Evolutionary conservation across 2,329 filamentous ascomycete species (phyloP).

Genomic region (Fusarium xylarioides): DNA sequence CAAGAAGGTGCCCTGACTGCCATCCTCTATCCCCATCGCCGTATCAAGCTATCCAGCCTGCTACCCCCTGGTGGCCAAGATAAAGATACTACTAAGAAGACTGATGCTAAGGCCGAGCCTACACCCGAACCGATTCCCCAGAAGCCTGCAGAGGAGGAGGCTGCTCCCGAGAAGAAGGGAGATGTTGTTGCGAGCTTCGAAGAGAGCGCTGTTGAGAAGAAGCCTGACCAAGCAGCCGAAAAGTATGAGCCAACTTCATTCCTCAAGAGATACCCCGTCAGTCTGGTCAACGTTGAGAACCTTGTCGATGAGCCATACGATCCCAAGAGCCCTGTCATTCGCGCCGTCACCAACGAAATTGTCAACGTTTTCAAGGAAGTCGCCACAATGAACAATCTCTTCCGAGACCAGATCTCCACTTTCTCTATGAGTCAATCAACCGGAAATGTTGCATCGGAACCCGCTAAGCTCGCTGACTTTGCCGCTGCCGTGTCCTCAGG

Average conservation of each 20-base stretch:
- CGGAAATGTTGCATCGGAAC: constrained; percentile 94
- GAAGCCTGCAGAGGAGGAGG: constrained; percentile 63
- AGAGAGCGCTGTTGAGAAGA: constrained; percentile 74
- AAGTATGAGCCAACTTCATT: constrained; percentile 90
- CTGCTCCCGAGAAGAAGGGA: constrained; percentile 75
- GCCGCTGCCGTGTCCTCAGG: constrained; percentile 96
- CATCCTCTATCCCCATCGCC: constrained; percentile 93
- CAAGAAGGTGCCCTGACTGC: constrained; percentile 88
- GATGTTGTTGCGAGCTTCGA: constrained; percentile 98
- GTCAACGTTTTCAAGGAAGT: constrained; percentile 99
- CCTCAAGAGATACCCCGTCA: constrained; percentile 89
- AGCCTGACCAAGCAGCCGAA: constrained; percentile 58
- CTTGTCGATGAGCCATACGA: constrained; percentile 88
- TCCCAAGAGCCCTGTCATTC: constrained; percentile 86
- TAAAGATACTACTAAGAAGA: constrained; percentile 59
- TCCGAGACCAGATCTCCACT: constrained; percentile 96
- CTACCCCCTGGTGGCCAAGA: constrained; percentile 72
- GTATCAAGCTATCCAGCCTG: constrained; percentile 88
- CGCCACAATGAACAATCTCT: constrained; percentile 90
- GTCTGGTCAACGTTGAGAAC: constrained; percentile 95
- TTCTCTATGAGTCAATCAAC: constrained; percentile 96
- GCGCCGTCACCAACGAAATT: constrained; percentile 95
- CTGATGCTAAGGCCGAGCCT: constrained; percentile 59
- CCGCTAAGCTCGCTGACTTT: constrained; percentile 94
- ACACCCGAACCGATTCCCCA: constrained; percentile 68